Base-by-base conservation (phyloP, 2,329 filamentous ascomycete genomes). In the Neopestalotiopsis sp. region DNA sequence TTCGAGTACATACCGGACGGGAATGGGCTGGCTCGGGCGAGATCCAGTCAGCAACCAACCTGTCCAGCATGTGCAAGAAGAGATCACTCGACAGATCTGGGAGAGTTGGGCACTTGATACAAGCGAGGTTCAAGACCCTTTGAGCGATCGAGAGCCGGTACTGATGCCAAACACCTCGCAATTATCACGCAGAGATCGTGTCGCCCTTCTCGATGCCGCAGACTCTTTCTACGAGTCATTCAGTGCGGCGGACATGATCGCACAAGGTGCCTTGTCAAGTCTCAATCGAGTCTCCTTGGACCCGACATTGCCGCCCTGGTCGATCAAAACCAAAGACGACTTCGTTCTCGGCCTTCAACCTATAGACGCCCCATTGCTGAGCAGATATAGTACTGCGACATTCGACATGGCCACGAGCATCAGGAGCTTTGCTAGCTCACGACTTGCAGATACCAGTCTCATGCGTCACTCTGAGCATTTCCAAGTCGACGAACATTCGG, bases 11-110 rank as follows among this genome's bases (percentile, higher is more conserved):
- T 98, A 97, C 75, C 82, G 87, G 40, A 80, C 84, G 10, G 93
- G 92, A 17, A 96, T 98, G 92, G 94, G 94, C 56, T 89, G 90
- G 87, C 79, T 94, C 34, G 88, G 86, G 62, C 88, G 90, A 68
- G 92, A 95, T 74, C 79, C 86, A 3, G 78, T 83, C 17, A 77
- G 81, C 57, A 74, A 79, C 4, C 73, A 78, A 68, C 76, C 80
- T 65, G 71, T 79, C 83, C 30, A 82, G 10, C 10, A 85, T 30
- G 82, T 83, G 13, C 88, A 92, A 70, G 87, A 91, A 64, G 90
- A 94, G 73, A 80, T 91, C 2, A 80, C 92, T 70, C 84, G 86
- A 58, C 89, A 94, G 78, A 80, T 86, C 1, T 92, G 91, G 86
- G 83, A 90, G 45, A 87, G 89, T 70, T 95, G 93, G 91, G 81